Conservation (phyloP, 2,329 filamentous ascomycete genomes). For the Neobulgaria alba region DNA sequence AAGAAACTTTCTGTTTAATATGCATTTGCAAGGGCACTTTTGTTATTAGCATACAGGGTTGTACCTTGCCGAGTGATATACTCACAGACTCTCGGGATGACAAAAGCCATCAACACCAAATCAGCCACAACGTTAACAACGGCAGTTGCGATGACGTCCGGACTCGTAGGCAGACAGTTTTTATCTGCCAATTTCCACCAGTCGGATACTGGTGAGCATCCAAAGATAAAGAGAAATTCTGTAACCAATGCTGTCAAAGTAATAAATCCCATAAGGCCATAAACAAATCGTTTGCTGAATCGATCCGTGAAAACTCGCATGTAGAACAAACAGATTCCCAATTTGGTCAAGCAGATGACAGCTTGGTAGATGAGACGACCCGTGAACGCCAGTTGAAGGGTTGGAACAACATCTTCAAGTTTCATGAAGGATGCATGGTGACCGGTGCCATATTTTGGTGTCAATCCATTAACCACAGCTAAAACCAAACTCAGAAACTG, state of each 20-base stretch:
- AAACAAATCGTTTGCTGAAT: conserved; percentile 4
- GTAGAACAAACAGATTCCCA: conserved; percentile 7
- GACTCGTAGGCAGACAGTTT: conserved; percentile 6
- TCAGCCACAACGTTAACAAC: conserved; percentile 12
- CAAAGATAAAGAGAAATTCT: conserved; percentile 12
- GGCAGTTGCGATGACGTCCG: conserved; percentile 5
- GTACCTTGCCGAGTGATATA: background rate
- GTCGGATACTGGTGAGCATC: conserved; percentile 10
- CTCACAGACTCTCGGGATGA: conserved; percentile 14
- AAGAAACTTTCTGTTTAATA: conserved; percentile 11
- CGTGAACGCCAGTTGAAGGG: conserved; percentile 4
- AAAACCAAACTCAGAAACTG: background rate
- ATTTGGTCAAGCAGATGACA: conserved; percentile 6
- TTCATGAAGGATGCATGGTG: conserved; percentile 2
- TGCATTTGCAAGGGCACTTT: conserved; percentile 13
- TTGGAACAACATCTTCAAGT: background rate
- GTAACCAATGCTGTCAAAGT: background rate
- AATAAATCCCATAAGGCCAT: conserved; percentile 7
- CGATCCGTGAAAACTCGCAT: conserved; percentile 8
- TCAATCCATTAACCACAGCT: background rate
- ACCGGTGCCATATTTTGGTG: conserved; percentile 6
- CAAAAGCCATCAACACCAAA: conserved; percentile 15
- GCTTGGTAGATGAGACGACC: conserved; percentile 6
- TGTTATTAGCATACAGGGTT: background rate
- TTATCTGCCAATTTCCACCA: conserved; percentile 8